phyloP scores from a whole-genome alignment of 345 rosid species.

The Salix dunnii region DNA sequence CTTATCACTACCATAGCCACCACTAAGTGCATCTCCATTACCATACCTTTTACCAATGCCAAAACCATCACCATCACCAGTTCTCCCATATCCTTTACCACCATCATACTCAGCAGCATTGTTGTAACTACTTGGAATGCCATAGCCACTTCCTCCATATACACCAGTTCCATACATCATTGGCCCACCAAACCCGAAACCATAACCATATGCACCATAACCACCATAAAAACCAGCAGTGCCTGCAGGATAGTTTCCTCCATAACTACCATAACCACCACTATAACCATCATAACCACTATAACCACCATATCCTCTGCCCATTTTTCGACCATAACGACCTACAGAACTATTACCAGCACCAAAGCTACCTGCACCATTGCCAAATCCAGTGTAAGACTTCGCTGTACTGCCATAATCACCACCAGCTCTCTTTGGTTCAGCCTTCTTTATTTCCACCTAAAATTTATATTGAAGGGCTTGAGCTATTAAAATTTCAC shows the following conservation, averaged over 20 bases:
- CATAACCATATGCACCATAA: slow-evolving; percentile 51
- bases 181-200: slow-evolving; percentile 40
- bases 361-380: slow-evolving; percentile 6
- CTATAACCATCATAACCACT: slow-evolving; percentile 39
- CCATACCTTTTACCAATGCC: slow-evolving; percentile 11
- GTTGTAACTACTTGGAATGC: slow-evolving; percentile 9
- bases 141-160: slow-evolving; percentile 22
- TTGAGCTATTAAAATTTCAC: not conserved
- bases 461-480: not conserved
- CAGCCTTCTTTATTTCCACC: slow-evolving; percentile 36
- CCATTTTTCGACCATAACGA: slow-evolving; percentile 17
- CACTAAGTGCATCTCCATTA: slow-evolving; percentile 5
- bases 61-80: not conserved
- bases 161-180: slow-evolving; percentile 34
- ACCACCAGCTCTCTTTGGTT: slow-evolving; percentile 20
- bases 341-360: slow-evolving; percentile 8
- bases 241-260: slow-evolving; percentile 37
- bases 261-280: slow-evolving; percentile 37
- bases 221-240: slow-evolving; percentile 39
- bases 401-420: slow-evolving; percentile 15
- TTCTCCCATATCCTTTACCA: slow-evolving; percentile 14
- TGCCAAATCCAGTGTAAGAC: slow-evolving; percentile 18
- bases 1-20: slow-evolving; percentile 5
- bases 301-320: slow-evolving; percentile 18
- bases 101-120: slow-evolving; percentile 7